Base-by-base conservation (phyloP, 495 filamentous ascomycete genomes). In the Aspergillus taichungensis region DNA sequence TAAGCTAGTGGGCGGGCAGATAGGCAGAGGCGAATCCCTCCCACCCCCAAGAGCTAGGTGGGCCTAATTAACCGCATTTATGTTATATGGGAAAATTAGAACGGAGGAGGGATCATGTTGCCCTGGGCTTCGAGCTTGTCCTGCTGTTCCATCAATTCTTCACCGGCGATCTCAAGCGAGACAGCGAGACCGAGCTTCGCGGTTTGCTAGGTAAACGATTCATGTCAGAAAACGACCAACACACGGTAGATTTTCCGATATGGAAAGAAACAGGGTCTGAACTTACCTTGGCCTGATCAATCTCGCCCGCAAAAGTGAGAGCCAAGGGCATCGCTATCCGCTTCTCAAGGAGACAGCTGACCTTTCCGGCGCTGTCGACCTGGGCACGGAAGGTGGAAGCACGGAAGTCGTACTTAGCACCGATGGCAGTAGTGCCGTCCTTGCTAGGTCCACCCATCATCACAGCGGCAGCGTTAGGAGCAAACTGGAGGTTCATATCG, bases 341-440 rank as follows among this genome's bases (percentile, higher is more conserved):
- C 81, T 95, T 97, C 76, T 99, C 94, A 47, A 97, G 73, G 54
- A 95, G 73, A 60, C 87, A 92, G 68, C 83, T 85, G 51, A 99
- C 76, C 73, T 89, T 92, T 54, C 94, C 94, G 49, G 87, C 79
- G 58, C 88, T 91, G 68, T 99, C 92, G 42, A 99, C 76, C 68
- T 97, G 94, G 13, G 91, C 92, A 50, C 90, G 79, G 78, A 96
- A 95, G 8, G 86, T 90, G 32, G 87, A 91, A 60, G 86, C 83
- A 46, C 87, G 77, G 82, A 99, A 99, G 60, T 97, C 92, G 64
- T 99, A 99, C 71, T 97, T 99, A 54, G 87, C 88, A 58, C 92
- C 94, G 54, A 96, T 74, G 34, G 89, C 85, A 44, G 92, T 88
- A 40, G 85, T 76, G 36, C 94, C 94, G 54, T 97, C 91, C 57